phyloP scores from a whole-genome alignment of 768 basidiomycete genomes.

The Lenzites betulinus region DNA sequence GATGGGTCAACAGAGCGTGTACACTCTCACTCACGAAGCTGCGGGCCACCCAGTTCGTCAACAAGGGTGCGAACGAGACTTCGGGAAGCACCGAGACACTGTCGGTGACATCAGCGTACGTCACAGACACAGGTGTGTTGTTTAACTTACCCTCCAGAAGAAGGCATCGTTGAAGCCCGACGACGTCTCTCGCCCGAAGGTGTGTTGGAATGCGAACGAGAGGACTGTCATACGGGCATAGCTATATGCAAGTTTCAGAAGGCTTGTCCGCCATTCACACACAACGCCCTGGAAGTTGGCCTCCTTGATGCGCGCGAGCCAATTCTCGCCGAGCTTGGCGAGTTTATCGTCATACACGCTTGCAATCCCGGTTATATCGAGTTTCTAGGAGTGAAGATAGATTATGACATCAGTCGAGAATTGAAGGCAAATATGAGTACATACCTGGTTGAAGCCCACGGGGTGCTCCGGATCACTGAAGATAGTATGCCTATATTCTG shows the following conservation, averaged over 20 bases:
- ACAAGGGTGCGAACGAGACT: conserved; percentile 34
- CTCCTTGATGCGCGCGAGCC: conserved; percentile 51
- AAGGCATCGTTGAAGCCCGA: conserved; percentile 24
- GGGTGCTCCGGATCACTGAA: conserved; percentile 76
- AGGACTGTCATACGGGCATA: conserved; percentile 43
- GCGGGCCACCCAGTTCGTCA: conserved; percentile 31
- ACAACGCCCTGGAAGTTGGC: conserved; percentile 57
- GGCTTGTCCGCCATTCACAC: conserved; percentile 38
- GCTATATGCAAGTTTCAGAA: conserved; percentile 30
- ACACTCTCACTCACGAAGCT: conserved; percentile 20
- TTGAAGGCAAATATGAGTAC: neutral
- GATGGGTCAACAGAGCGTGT: no score
- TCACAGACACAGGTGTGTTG: neutral
- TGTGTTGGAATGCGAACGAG: conserved; percentile 45
- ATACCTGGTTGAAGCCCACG: conserved; percentile 74
- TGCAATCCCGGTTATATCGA: conserved; percentile 66
- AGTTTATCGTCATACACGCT: conserved; percentile 70
- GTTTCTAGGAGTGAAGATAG: conserved; percentile 41
- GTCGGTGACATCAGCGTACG: neutral
- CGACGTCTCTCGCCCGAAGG: conserved; percentile 29
- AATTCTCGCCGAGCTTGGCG: conserved; percentile 52
- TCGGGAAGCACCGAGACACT: conserved; percentile 30
- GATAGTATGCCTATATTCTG: conserved; percentile 59
- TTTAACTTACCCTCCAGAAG: conserved; percentile 25
- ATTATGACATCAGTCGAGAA: neutral